Evolutionary conservation across 768 basidiomycete species (phyloP).

Genomic region (Agaricus sinodeliciosus): DNA sequence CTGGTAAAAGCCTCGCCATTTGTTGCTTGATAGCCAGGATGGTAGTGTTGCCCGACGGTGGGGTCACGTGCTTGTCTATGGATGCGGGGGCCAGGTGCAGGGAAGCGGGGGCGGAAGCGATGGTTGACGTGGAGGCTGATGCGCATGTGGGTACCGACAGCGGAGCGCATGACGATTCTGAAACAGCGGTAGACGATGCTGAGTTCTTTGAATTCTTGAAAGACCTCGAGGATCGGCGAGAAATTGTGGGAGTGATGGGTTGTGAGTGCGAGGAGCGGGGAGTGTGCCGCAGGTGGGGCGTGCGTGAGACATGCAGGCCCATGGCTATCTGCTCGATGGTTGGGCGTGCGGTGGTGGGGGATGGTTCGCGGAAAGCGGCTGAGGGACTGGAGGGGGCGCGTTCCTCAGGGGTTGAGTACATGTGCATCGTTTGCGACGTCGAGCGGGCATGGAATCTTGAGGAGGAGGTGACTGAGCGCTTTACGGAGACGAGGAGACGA

Average conservation of each 20-base stretch:
- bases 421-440: conserved; percentile 17
- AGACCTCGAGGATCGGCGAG: conserved; percentile 45
- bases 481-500: conserved; percentile 23
- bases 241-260: conserved; percentile 36
- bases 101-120: neutral
- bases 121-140: conserved; percentile 9
- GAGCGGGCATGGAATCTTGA: conserved; percentile 11
- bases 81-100: neutral
- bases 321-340: conserved; percentile 75
- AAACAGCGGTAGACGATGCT: conserved; percentile 30
- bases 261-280: conserved; percentile 21
- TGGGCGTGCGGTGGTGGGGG: conserved; percentile 40
- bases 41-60: neutral
- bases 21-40: neutral
- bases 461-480: conserved; percentile 20
- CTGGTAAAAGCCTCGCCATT: conserved; percentile 2
- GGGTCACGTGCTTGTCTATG: neutral
- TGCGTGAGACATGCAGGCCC: conserved; percentile 73
- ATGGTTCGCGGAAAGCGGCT: conserved; percentile 18
- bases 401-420: conserved; percentile 25
- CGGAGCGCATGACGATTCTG: conserved; percentile 42
- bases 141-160: conserved; percentile 27
- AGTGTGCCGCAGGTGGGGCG: conserved; percentile 50
- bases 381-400: conserved; percentile 12
- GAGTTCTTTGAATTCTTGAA: conserved; percentile 41